Evolutionary conservation across 169 alveolate genomes (phyloP).

Genomic region (Plasmodium sp.): DNA sequence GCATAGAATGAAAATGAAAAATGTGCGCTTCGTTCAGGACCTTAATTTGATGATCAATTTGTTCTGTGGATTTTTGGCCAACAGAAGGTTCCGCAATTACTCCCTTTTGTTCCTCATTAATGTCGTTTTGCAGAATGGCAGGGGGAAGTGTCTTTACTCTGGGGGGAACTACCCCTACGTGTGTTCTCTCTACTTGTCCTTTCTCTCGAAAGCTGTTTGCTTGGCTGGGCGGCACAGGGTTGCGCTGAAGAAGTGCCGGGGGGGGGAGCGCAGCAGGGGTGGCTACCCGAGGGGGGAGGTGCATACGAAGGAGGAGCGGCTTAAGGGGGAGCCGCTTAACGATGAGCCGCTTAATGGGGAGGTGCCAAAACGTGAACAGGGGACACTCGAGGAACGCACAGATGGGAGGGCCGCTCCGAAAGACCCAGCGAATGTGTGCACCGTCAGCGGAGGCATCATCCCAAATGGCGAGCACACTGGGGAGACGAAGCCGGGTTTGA

Average conservation of each 20-base stretch:
- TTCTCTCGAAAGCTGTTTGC: conserved; percentile 27
- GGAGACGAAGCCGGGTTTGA: not conserved
- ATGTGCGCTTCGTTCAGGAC: conserved; percentile 29
- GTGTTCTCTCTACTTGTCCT: conserved; percentile 29
- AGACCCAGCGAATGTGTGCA: not conserved
- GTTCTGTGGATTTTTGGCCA: conserved; percentile 21
- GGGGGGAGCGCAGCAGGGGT: not conserved
- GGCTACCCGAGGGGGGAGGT: not conserved
- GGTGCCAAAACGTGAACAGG: not conserved
- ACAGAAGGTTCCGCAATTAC: conserved; percentile 31
- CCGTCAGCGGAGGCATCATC: not conserved
- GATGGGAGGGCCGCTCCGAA: not conserved
- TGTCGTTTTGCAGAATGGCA: conserved; percentile 21
- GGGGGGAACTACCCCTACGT: conserved; percentile 13
- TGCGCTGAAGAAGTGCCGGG: not conserved
- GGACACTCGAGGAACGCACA: not conserved
- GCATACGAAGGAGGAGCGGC: not conserved
- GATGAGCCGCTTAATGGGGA: not conserved
- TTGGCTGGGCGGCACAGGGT: not conserved
- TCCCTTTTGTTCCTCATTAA: conserved; percentile 40
- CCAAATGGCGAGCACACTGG: not conserved
- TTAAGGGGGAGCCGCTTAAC: too few species aligned
- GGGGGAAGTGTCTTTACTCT: conserved; percentile 13
- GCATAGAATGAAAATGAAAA: conserved; percentile 41
- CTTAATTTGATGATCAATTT: conserved; percentile 24